Evolutionary conservation across 179 eudicot species (phyloP).

Genomic region (Silene noctiflora): DNA sequence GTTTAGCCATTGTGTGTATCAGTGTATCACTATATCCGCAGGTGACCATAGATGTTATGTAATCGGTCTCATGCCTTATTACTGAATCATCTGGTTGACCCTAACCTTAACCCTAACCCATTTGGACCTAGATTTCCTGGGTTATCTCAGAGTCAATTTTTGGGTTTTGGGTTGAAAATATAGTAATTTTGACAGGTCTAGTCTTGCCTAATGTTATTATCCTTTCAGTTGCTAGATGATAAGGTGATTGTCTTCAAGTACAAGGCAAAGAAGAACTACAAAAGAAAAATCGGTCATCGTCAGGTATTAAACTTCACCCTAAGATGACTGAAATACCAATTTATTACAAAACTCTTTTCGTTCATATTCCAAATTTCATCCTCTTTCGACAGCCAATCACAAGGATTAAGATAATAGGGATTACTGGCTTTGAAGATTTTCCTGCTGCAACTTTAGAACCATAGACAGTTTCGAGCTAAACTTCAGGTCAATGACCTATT

Average conservation of each 20-base stretch:
- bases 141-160: too few relatives aligned
- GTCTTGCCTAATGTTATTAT: not conserved
- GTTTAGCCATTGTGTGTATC: not conserved
- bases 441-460: constrained; percentile 50
- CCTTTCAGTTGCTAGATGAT: constrained; percentile 19
- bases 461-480: constrained; percentile 11
- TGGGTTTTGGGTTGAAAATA: not conserved
- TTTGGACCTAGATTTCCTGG: too few relatives aligned
- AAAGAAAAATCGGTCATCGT: constrained; percentile 89
- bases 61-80: not conserved
- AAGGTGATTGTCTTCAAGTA: constrained; percentile 48
- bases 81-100: not conserved
- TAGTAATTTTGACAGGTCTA: not conserved
- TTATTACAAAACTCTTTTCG: not conserved
- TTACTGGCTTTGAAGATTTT: constrained; percentile 67
- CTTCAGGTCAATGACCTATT: not conserved
- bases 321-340: not conserved
- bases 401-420: constrained; percentile 59
- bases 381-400: constrained; percentile 62
- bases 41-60: not conserved
- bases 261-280: constrained; percentile 78
- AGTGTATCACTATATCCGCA: not conserved
- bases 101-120: not conserved
- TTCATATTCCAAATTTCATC: not conserved
- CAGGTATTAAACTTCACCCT: constrained; percentile 51